Conservation (phyloP, 169 alveolate species). For the Plasmodium reichenowi region DNA sequence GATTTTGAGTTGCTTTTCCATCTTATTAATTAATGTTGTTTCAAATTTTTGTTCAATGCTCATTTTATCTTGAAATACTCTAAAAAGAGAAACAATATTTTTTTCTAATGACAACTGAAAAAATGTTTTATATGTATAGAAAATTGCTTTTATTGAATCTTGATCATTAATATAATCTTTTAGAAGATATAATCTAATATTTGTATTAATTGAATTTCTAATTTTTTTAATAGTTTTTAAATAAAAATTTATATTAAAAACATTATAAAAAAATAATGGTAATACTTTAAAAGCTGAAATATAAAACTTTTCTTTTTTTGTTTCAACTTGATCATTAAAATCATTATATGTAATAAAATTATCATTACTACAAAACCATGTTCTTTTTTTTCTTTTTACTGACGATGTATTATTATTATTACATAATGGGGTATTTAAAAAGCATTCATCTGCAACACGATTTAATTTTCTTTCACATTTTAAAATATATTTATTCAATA, state of each 20-base stretch:
- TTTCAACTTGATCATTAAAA: too few relatives aligned
- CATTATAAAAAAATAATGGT: constrained; percentile 15
- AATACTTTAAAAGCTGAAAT: constrained; percentile 6
- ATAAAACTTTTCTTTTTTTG: neutral
- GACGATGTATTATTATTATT: too few relatives aligned
- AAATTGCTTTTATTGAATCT: constrained; percentile 24
- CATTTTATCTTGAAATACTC: constrained; percentile 12
- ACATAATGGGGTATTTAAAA: neutral
- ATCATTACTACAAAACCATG: too few relatives aligned
- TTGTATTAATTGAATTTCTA: constrained; percentile 16
- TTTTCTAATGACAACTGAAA: constrained; percentile 23
- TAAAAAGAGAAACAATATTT: constrained; percentile 41
- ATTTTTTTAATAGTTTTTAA: constrained; percentile 11
- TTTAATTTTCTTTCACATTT: constrained; percentile 21
- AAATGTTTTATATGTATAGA: constrained; percentile 49
- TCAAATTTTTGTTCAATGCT: constrained; percentile 19
- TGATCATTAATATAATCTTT: constrained; percentile 58
- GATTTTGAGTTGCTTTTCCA: constrained; percentile 20
- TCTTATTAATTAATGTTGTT: neutral
- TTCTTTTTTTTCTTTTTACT: too few relatives aligned
- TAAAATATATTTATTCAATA: constrained; percentile 13
- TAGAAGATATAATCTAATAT: constrained; percentile 36
- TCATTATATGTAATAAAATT: too few relatives aligned
- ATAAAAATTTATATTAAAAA: constrained; percentile 39
- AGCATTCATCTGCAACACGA: constrained; percentile 5